Base-by-base conservation (phyloP, 306 rosid species). In the Corylus americana region DNA sequence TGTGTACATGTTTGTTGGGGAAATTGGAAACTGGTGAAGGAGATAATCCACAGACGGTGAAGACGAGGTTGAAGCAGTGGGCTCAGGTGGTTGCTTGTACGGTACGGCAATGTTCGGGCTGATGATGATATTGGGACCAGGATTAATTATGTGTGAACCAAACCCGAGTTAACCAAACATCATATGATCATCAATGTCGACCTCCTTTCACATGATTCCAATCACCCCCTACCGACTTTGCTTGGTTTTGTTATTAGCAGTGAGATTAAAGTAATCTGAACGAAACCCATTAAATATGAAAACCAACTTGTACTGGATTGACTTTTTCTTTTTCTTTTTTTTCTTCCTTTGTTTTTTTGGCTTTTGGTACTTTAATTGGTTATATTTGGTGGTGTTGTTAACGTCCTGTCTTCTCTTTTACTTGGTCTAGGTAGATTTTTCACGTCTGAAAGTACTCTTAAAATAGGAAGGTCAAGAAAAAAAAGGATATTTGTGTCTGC, bases 21-120 rank as follows among this genome's bases (percentile, higher is more conserved):
- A 58, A 55, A 59, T 71, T 1, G 8, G 29, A 74, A 69, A 44
- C 51, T 1, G 9, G 27, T 83, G 83, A 80, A 95, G 99, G 88
- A 4, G 98, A 95, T 79, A 87, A 90, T 81, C 92, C 97, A 1
- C 91, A 93, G 83, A 87, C 82, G 85, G 89, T 93, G 87, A 95
- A 95, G 90, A 80, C 91, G 25, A 88, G 93, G 89, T 77, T 95
- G 79, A 90, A 78, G 86, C 97, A 91, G 80, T 95, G 99, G 99
- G 99, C 99, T 2, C 97, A 95, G 89, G 97, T 95, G 57, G 98
- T 95, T 78, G 98, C 94, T 77, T 95, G 99, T 85, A 74, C 99
- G 57, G 98, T 95, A 85, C 85, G 93, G 74, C 98, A 93, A 76
- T 77, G 74, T 79, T 78, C 87, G 45, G 2, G 77, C 71, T 84